Evolutionary conservation across 208 protist genomes (phyloP).

Genomic region (Polymyxa betae): DNA sequence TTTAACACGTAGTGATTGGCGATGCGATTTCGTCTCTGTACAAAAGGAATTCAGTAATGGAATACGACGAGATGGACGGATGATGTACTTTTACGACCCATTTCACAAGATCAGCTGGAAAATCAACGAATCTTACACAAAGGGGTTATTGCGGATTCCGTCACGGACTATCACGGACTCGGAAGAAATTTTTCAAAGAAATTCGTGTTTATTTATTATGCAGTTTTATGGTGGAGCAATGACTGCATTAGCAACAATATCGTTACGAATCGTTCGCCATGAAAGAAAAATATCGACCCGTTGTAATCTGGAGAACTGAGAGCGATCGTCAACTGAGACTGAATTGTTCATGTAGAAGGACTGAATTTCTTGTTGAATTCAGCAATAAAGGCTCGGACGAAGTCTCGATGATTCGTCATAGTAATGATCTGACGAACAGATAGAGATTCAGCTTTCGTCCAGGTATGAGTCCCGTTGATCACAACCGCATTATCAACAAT

Average conservation of each 20-base stretch:
- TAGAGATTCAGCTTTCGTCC: background rate
- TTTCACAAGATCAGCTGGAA: background rate
- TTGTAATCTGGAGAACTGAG: too few species aligned
- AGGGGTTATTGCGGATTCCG: background rate
- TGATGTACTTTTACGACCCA: background rate
- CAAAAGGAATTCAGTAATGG: background rate
- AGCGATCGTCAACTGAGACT: too few species aligned
- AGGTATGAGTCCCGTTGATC: background rate
- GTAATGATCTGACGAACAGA: background rate
- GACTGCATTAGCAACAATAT: too few species aligned
- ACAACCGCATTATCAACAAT: background rate
- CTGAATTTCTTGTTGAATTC: background rate
- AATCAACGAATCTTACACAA: background rate
- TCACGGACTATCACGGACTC: background rate
- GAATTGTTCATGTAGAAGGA: too few species aligned
- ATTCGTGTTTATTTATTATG: too few species aligned
- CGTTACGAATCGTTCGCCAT: too few species aligned
- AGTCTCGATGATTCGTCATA: background rate
- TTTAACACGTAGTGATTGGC: slow-evolving; percentile 17
- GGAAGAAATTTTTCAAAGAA: background rate
- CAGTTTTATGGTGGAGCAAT: too few species aligned
- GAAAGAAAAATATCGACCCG: too few species aligned
- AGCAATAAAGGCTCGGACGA: background rate
- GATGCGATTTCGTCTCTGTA: slow-evolving; percentile 46
- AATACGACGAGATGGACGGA: background rate